Conservation (phyloP, 495 filamentous ascomycete genomes). For the Penicillium malachiteum region DNA sequence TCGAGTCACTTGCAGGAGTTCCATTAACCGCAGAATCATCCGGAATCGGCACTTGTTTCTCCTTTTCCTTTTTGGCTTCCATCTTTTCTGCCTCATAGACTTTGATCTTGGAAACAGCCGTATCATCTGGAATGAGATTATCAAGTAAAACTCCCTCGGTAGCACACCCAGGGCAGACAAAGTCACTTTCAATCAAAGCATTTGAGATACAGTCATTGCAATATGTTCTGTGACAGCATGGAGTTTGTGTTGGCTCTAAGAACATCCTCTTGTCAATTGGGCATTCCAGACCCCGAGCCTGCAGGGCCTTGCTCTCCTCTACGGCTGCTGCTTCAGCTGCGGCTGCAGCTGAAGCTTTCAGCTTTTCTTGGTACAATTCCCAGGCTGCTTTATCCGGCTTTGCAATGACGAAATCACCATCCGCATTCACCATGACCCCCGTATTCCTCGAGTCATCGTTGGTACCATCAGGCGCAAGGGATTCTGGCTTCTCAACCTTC, state of each 20-base stretch:
- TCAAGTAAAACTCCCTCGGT: conserved; percentile 90
- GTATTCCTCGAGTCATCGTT: conserved; percentile 76
- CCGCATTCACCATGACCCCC: conserved; percentile 93
- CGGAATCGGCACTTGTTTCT: conserved; percentile 45
- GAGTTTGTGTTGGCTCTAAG: conserved; percentile 95
- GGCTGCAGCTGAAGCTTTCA: conserved; percentile 76
- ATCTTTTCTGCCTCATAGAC: conserved; percentile 72
- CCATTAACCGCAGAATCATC: conserved; percentile 34
- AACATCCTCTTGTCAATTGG: conserved; percentile 95
- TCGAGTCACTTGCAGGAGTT: conserved; percentile 13
- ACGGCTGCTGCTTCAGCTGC: conserved; percentile 66
- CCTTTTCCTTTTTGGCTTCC: conserved; percentile 59
- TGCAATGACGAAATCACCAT: conserved; percentile 94
- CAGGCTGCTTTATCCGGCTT: conserved; percentile 92
- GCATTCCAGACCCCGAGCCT: conserved; percentile 86
- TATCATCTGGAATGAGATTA: conserved; percentile 79
- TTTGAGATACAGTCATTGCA: conserved; percentile 99
- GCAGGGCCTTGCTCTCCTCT: conserved; percentile 74
- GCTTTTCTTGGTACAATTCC: conserved; percentile 94
- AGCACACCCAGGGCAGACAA: conserved; percentile 88
- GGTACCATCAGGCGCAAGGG: conserved; percentile 67
- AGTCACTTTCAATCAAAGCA: conserved; percentile 95
- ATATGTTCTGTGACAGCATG: conserved; percentile 95
- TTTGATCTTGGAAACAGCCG: conserved; percentile 72
- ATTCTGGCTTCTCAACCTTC: conserved; percentile 85